Base-by-base conservation (phyloP, 148 eudicot species). In the Chenopodium formosanum region DNA sequence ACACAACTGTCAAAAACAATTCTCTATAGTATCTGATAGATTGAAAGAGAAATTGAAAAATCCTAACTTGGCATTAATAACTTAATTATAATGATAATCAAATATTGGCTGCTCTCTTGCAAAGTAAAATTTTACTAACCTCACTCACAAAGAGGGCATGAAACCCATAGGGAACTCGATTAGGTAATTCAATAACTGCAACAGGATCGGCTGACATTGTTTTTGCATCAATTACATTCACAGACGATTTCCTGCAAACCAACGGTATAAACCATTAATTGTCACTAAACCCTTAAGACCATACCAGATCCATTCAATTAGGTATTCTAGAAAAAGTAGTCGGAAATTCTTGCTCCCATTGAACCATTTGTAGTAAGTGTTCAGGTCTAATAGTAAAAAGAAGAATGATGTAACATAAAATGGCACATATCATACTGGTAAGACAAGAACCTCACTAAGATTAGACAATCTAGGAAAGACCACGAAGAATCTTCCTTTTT, bases 121-220 rank as follows among this genome's bases (percentile, higher is more conserved):
- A 74, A 53, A 11, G 19, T 40, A 74, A 72, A 32, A 14, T 10
- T 52, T 56, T 23, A 86, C 94, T 67, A 58, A 94, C 98, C 98
- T 94, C 98, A 19, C 94, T 90, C 2, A 94, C 92, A 80, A 95
- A 95, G 91, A 95, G 90, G 76, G 98, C 98, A 85, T 95, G 98
- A 85, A 95, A 95, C 62, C 98, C 98, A 74, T 92, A 93, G 9
- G 98, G 97, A 88, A 95, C 98, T 85, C 98, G 91, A 5, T 82
- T 79, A 0, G 97, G 98, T 68, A 95, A 88, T 77, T 92, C 97
- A 73, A 93, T 93, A 68, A 93, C 91, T 9, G 97, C 97, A 82
- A 95, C 96, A 40, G 98, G 94, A 84, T 95, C 97, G 78, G 92
- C 80, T 67, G 98, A 92, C 97, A 95, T 93, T 68, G 96, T 93